phyloP scores from a whole-genome alignment of 2,329 filamentous ascomycete species.

The Tolypocladium album region DNA sequence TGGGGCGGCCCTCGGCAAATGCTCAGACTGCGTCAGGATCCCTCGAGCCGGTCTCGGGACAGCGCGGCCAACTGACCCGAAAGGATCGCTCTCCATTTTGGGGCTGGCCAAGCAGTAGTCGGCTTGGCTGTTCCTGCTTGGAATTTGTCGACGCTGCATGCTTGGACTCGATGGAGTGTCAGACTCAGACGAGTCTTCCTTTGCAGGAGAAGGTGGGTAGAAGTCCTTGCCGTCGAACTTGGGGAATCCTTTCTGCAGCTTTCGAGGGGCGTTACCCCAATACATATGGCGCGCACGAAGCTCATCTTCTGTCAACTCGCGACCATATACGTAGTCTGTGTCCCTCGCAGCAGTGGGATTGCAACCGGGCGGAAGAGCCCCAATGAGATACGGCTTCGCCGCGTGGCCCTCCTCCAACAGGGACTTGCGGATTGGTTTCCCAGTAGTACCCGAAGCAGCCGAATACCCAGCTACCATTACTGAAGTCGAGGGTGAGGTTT shows the following conservation, averaged over 20 bases:
- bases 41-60: slow-evolving; percentile 10
- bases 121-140: not conserved
- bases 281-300: slow-evolving; percentile 47
- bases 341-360: slow-evolving; percentile 28
- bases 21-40: slow-evolving; percentile 22
- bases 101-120: not conserved
- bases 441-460: not conserved
- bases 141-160: not conserved
- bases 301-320: slow-evolving; percentile 49
- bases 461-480: slow-evolving; percentile 2
- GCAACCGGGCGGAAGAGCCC: slow-evolving; percentile 34
- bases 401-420: slow-evolving; percentile 4
- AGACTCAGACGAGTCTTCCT: not conserved
- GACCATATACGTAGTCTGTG: slow-evolving; percentile 42
- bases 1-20: slow-evolving; percentile 12
- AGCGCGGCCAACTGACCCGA: slow-evolving; percentile 8
- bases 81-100: slow-evolving; percentile 10
- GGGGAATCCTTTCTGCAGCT: slow-evolving; percentile 41
- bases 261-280: slow-evolving; percentile 45
- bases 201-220: slow-evolving; percentile 42
- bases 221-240: slow-evolving; percentile 58
- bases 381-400: slow-evolving; percentile 42
- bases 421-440: slow-evolving; percentile 2
- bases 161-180: not conserved
- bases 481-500: slow-evolving; percentile 7